phyloP scores from a whole-genome alignment of 768 basidiomycete genomes.

The Gymnopilus dilepis region DNA sequence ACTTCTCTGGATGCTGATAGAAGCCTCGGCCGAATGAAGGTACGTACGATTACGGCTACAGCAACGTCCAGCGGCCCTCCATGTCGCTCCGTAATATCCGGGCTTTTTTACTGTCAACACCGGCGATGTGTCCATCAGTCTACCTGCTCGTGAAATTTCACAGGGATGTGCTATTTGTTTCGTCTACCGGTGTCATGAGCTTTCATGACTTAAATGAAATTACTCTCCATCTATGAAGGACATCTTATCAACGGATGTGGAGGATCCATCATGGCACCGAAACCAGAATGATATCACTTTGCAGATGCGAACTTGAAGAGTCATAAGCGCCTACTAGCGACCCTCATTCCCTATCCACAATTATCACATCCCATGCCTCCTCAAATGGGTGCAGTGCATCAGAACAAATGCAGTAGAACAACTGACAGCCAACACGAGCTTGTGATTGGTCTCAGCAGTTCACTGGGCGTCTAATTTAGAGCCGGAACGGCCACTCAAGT shows the following conservation, averaged over 20 bases:
- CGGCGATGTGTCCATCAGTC: constrained; percentile 3
- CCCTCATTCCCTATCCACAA: not conserved
- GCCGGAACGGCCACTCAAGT: too few relatives aligned
- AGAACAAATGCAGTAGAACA: too few relatives aligned
- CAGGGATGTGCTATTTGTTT: not conserved
- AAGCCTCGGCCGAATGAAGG: constrained; percentile 8
- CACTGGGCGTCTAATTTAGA: not conserved
- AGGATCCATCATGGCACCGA: not conserved
- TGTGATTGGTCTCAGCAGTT: too few relatives aligned
- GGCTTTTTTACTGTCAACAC: constrained; percentile 2
- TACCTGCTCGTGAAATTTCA: not conserved
- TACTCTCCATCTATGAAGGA: not conserved
- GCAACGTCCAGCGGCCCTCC: not conserved
- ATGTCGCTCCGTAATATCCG: constrained; percentile 9
- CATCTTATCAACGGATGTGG: not conserved
- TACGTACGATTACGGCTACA: not conserved
- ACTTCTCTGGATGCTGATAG: constrained; percentile 10
- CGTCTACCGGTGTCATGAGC: not conserved
- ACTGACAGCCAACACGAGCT: too few relatives aligned
- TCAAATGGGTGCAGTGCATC: not conserved
- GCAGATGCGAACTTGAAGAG: not conserved
- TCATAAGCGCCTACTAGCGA: not conserved
- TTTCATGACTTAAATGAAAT: constrained; percentile 2
- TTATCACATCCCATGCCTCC: not conserved
- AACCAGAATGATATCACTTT: not conserved